These are phyloP conservation scores for Pyricularia sp. DNA, from an alignment of 2,329 filamentous ascomycete species.

Conservation along the genomic window DNA sequence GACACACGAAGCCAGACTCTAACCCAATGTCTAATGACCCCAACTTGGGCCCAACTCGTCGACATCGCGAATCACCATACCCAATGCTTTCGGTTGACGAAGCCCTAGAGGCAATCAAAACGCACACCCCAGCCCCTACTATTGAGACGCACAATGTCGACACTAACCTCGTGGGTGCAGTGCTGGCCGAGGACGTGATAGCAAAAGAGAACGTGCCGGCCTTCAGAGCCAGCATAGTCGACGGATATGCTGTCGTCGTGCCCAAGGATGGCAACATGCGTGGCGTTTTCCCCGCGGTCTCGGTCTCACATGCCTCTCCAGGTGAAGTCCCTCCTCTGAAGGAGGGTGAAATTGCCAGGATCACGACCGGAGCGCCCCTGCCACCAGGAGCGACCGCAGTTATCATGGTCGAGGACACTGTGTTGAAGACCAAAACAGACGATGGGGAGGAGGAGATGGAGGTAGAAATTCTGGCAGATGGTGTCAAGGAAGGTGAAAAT, in stretches of 20 bases:
- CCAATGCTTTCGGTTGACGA: conserved; percentile 81
- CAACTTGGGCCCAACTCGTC: conserved; percentile 46
- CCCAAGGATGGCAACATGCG: conserved; percentile 50
- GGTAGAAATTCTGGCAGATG: conserved; percentile 71
- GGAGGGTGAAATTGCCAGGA: conserved; percentile 68
- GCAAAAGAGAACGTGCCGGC: conserved; percentile 79
- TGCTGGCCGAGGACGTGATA: conserved; percentile 71
- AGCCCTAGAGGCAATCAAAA: conserved; percentile 58
- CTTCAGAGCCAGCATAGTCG: conserved; percentile 90
- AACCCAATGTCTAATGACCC: conserved; percentile 48
- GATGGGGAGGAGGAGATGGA: conserved; percentile 77
- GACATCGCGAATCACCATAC: conserved; percentile 78
- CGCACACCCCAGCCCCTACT: conserved; percentile 54
- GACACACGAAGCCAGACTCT: conserved; percentile 53
- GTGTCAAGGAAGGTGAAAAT: conserved; percentile 69
- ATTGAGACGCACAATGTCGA: conserved; percentile 48
- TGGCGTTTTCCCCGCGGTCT: conserved; percentile 74
- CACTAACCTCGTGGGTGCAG: conserved; percentile 54
- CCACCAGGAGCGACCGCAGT: conserved; percentile 82
- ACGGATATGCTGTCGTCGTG: conserved; percentile 80
- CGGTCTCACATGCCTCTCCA: conserved; percentile 74
- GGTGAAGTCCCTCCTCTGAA: conserved; percentile 51
- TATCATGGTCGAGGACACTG: conserved; percentile 93
- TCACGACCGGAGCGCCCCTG: conserved; percentile 88
- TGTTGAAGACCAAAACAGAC: conserved; percentile 59